These are phyloP conservation scores for Hypsizygus marmoreus DNA, from an alignment of 768 basidiomycete genomes.

Conservation along the genomic window DNA sequence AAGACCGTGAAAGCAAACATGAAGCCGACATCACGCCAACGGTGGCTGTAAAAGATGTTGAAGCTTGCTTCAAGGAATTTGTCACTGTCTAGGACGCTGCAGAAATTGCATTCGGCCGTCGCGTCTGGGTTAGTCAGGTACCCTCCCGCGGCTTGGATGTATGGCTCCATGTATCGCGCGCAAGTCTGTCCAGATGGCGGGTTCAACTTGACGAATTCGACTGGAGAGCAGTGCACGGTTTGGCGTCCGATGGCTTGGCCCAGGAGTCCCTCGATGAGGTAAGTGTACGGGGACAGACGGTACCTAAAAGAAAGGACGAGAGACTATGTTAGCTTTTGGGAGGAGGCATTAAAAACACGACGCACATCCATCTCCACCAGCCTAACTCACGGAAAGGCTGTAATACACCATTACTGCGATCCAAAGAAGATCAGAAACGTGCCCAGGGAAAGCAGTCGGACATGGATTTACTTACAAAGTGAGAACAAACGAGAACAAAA, in stretches of 20 bases:
- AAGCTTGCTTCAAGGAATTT: slow-evolving; percentile 55
- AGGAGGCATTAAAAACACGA: not conserved
- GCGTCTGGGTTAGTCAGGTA: slow-evolving; percentile 59
- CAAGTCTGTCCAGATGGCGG: too few species aligned
- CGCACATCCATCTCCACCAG: slow-evolving; percentile 77
- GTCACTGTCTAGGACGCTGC: slow-evolving; percentile 54
- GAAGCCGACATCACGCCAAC: slow-evolving; percentile 56
- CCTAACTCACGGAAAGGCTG: slow-evolving; percentile 63
- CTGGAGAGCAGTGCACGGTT: slow-evolving; percentile 59
- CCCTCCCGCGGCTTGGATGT: slow-evolving; percentile 54
- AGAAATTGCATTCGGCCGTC: slow-evolving; percentile 54
- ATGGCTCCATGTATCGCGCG: slow-evolving; percentile 56
- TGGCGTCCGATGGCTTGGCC: slow-evolving; percentile 62
- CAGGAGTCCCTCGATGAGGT: slow-evolving; percentile 51
- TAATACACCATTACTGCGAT: slow-evolving; percentile 61
- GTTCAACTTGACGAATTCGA: slow-evolving; percentile 51
- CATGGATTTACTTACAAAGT: slow-evolving; percentile 49
- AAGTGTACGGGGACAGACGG: slow-evolving; percentile 50
- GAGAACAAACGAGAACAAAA: slow-evolving; percentile 63
- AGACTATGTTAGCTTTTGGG: not conserved
- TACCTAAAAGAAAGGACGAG: slow-evolving; percentile 23
- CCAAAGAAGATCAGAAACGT: slow-evolving; percentile 1
- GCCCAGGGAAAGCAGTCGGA: slow-evolving; percentile 10
- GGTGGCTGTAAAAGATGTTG: slow-evolving; percentile 58
- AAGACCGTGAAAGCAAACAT: slow-evolving; percentile 48